phyloP scores from a whole-genome alignment of 2,329 filamentous ascomycete species.

The Geosmithia putterillii region DNA sequence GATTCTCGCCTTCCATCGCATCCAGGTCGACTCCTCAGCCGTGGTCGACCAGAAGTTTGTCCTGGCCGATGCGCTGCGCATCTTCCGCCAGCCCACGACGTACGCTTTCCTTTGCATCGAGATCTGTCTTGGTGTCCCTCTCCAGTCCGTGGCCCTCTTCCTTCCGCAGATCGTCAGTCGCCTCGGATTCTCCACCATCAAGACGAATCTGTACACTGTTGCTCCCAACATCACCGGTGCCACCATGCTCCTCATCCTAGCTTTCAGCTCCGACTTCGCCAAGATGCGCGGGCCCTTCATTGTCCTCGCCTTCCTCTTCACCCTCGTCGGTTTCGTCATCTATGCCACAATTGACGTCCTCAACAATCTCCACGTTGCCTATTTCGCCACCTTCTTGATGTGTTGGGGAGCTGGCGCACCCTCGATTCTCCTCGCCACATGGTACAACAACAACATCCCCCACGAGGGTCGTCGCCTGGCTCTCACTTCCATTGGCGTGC shows the following conservation, averaged over 20 bases:
- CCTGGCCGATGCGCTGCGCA: slow-evolving; percentile 34
- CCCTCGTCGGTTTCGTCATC: slow-evolving; percentile 68
- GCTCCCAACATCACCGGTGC: slow-evolving; percentile 68
- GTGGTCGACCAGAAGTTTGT: slow-evolving; percentile 40
- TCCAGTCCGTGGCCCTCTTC: slow-evolving; percentile 42
- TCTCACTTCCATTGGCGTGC: slow-evolving; percentile 60
- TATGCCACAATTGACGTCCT: slow-evolving; percentile 59
- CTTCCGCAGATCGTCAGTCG: slow-evolving; percentile 41
- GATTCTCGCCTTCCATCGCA: slow-evolving; percentile 57
- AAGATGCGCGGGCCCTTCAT: slow-evolving; percentile 65
- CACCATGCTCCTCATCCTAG: slow-evolving; percentile 58
- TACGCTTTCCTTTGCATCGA: slow-evolving; percentile 40
- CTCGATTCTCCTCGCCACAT: slow-evolving; percentile 51
- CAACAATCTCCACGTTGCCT: slow-evolving; percentile 50
- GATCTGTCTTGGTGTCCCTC: slow-evolving; percentile 44
- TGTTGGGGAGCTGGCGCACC: slow-evolving; percentile 68
- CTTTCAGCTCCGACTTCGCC: slow-evolving; percentile 55
- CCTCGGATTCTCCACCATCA: slow-evolving; percentile 33
- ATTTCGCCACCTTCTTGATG: slow-evolving; percentile 74
- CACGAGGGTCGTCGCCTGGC: slow-evolving; percentile 59
- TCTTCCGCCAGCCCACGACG: slow-evolving; percentile 36
- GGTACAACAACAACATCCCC: slow-evolving; percentile 75
- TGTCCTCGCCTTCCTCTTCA: slow-evolving; percentile 59
- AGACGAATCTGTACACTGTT: slow-evolving; percentile 71
- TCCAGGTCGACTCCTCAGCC: slow-evolving; percentile 62